Evolutionary conservation across 768 basidiomycete species (phyloP).

Genomic region (Pleurotus tuber-regium): DNA sequence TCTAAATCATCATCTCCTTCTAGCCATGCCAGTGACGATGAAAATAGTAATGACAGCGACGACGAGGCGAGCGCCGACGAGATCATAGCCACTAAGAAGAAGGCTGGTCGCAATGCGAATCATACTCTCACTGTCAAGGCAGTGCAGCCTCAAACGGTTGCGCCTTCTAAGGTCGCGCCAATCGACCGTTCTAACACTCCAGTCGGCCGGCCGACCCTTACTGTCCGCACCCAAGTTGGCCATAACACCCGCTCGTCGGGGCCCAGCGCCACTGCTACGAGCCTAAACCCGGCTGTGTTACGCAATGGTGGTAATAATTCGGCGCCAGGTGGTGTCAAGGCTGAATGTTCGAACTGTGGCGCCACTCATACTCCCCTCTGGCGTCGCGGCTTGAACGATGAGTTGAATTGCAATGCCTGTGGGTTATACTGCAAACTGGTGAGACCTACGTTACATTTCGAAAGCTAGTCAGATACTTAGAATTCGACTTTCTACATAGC

Average conservation of each 20-base stretch:
- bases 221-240: constrained; percentile 53
- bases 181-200: constrained; percentile 45
- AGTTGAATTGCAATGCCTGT: constrained; percentile 88
- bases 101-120: constrained; percentile 8
- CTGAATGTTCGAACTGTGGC: constrained; percentile 86
- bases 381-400: constrained; percentile 84
- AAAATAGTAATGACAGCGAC: constrained; percentile 31
- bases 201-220: constrained; percentile 53
- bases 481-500: constrained; percentile 46
- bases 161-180: constrained; percentile 57
- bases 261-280: constrained; percentile 65
- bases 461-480: too few species aligned
- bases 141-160: constrained; percentile 48
- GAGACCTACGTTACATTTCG: too few species aligned
- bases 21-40: constrained; percentile 20
- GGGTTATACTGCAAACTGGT: constrained; percentile 87
- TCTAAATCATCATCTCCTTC: constrained; percentile 14
- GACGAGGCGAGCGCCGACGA: constrained; percentile 32
- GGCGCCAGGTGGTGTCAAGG: constrained; percentile 62
- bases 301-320: constrained; percentile 33
- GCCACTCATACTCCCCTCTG: constrained; percentile 88
- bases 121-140: constrained; percentile 37
- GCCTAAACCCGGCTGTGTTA: constrained; percentile 43
- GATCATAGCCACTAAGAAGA: constrained; percentile 14
- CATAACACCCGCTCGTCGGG: constrained; percentile 52